phyloP scores from a whole-genome alignment of 2,329 filamentous ascomycete species.

The Xylaria sp. region DNA sequence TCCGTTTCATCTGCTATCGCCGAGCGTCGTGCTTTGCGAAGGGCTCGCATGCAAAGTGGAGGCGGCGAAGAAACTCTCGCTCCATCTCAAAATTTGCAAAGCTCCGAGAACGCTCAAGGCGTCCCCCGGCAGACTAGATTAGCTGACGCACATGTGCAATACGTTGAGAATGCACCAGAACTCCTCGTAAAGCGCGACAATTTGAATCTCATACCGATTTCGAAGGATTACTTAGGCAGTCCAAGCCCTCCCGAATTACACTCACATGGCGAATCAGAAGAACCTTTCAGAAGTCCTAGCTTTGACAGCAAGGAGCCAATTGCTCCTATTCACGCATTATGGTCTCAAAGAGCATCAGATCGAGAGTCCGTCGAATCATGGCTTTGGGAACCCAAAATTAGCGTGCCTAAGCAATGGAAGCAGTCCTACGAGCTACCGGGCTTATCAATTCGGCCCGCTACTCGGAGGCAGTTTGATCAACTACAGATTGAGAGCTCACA shows the following conservation, averaged over 20 bases:
- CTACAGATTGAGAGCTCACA: slow-evolving; percentile 52
- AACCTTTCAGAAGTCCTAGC: slow-evolving; percentile 30
- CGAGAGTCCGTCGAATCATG: slow-evolving; percentile 26
- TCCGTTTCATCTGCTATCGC: slow-evolving; percentile 46
- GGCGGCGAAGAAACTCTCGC: slow-evolving; percentile 43
- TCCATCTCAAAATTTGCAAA: slow-evolving; percentile 42
- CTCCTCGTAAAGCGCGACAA: slow-evolving; percentile 51
- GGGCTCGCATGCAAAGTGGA: slow-evolving; percentile 51
- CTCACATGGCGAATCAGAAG: slow-evolving; percentile 50
- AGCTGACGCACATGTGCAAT: slow-evolving; percentile 58
- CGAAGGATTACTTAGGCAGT: slow-evolving; percentile 57
- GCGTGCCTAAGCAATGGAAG: slow-evolving; percentile 1
- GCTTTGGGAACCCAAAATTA: slow-evolving; percentile 42
- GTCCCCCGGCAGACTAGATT: slow-evolving; percentile 58
- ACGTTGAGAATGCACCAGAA: slow-evolving; percentile 54
- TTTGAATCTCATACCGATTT: slow-evolving; percentile 54
- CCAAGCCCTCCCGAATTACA: slow-evolving; percentile 63
- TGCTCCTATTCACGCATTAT: slow-evolving; percentile 37
- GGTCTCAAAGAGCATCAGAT: slow-evolving; percentile 37
- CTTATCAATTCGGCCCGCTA: slow-evolving; percentile 50
- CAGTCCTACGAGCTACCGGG: slow-evolving; percentile 45
- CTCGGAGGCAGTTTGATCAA: slow-evolving; percentile 49
- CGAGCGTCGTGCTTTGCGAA: slow-evolving; percentile 54
- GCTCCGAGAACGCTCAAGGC: slow-evolving; percentile 50
- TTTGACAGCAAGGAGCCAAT: slow-evolving; percentile 21